Evolutionary conservation across 495 filamentous ascomycete species (phyloP).

Genomic region (Recurvomyces mirabilis): DNA sequence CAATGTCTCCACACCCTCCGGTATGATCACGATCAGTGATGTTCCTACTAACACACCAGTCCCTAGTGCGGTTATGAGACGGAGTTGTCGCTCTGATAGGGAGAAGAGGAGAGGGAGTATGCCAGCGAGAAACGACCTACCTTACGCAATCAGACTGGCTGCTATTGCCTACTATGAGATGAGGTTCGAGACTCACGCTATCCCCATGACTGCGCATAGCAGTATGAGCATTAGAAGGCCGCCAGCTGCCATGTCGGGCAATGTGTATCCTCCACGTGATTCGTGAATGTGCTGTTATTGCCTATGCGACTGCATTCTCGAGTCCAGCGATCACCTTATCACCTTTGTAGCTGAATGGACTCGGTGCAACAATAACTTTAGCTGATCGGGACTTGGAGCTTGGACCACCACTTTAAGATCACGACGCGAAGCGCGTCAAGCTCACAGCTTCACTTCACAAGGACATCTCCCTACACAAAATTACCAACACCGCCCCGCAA

Average conservation of each 20-base stretch:
- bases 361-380: not conserved
- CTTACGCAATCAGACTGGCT: too few relatives aligned
- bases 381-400: too few relatives aligned
- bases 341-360: not conserved
- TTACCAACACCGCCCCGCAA: not conserved
- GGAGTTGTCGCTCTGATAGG: slow-evolving; percentile 77
- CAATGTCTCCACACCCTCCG: slow-evolving; percentile 87
- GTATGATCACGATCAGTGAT: slow-evolving; percentile 92
- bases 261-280: too few relatives aligned
- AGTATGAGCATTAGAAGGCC: slow-evolving; percentile 78
- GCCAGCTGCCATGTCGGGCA: too few relatives aligned
- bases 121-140: slow-evolving; percentile 88
- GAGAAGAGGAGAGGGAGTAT: slow-evolving; percentile 83
- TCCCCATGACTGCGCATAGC: slow-evolving; percentile 83
- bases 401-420: not conserved
- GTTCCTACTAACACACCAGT: slow-evolving; percentile 93
- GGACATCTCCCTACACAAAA: not conserved
- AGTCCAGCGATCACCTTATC: too few relatives aligned
- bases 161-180: too few relatives aligned
- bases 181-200: slow-evolving; percentile 55
- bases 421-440: slow-evolving; percentile 8
- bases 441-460: not conserved
- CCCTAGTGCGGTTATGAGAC: slow-evolving; percentile 82
- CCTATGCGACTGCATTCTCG: not conserved
- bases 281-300: not conserved